Evolutionary conservation across 1,284 basidiomycete genomes (phyloP).

Genomic region (Kalmanozyma brasiliensis): DNA sequence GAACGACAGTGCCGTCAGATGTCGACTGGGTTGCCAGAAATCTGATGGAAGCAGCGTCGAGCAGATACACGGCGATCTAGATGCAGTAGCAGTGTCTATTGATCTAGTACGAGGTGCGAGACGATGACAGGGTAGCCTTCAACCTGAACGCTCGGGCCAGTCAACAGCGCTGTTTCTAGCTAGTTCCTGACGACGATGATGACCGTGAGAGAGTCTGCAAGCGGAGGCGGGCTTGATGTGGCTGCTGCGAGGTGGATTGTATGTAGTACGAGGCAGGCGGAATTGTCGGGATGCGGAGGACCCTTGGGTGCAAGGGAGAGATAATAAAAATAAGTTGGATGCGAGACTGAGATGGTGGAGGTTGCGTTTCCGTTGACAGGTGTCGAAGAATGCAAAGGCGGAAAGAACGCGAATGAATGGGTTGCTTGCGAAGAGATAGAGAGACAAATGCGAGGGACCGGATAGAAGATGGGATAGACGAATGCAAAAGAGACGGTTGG

Average conservation of each 20-base stretch:
- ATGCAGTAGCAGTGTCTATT: no score
- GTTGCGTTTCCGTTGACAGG: constrained; percentile 32
- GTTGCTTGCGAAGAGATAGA: not conserved
- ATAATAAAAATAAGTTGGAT: constrained; percentile 9
- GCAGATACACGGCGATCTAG: no score
- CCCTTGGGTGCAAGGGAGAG: constrained; percentile 5
- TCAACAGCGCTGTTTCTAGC: no score
- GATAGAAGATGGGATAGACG: constrained; percentile 7
- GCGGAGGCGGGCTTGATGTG: no score
- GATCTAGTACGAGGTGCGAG: no score
- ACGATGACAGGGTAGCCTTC: no score
- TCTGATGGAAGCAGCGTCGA: no score
- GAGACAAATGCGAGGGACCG: constrained; percentile 15
- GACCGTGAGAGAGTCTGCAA: no score
- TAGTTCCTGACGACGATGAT: no score
- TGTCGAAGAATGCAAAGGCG: constrained; percentile 30
- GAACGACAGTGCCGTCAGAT: no score
- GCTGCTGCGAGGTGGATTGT: not conserved
- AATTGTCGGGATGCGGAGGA: constrained; percentile 9
- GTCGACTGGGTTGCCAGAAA: no score
- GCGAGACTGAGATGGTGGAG: constrained; percentile 29
- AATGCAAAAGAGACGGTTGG: constrained; percentile 2
- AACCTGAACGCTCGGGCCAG: no score
- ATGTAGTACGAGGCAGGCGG: constrained; percentile 6
- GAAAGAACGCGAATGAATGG: constrained; percentile 2